These are phyloP conservation scores for Hypoxylon fragiforme DNA, from an alignment of 495 filamentous ascomycete species.

Conservation along the genomic window DNA sequence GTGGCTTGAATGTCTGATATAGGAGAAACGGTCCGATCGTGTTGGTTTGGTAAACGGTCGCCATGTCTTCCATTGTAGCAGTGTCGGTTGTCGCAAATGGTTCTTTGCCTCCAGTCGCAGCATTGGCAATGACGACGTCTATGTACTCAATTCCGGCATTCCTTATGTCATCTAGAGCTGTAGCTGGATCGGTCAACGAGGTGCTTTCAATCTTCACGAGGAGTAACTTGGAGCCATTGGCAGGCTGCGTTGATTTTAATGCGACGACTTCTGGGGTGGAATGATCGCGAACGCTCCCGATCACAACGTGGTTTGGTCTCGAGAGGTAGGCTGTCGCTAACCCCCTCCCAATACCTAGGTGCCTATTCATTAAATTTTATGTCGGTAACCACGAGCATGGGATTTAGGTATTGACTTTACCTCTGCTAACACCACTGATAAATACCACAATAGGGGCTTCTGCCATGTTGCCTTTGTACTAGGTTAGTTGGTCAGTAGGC, in stretches of 20 bases:
- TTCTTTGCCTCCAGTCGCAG: slow-evolving; percentile 35
- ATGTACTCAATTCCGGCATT: slow-evolving; percentile 44
- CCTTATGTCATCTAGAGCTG: slow-evolving; percentile 30
- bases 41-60: slow-evolving; percentile 46
- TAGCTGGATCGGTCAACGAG: slow-evolving; percentile 20
- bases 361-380: neutral
- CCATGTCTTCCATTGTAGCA: slow-evolving; percentile 34
- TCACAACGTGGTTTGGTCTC: slow-evolving; percentile 28
- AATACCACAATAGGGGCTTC: slow-evolving; percentile 15
- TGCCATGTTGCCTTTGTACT: no score
- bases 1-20: slow-evolving; percentile 47
- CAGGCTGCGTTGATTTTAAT: slow-evolving; percentile 18
- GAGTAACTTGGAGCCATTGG: slow-evolving; percentile 30
- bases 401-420: slow-evolving; percentile 1
- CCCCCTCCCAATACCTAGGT: slow-evolving; percentile 27
- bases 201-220: slow-evolving; percentile 34
- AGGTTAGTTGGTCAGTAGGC: no score
- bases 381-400: neutral
- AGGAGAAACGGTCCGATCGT: slow-evolving; percentile 43
- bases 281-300: slow-evolving; percentile 28
- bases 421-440: slow-evolving; percentile 23
- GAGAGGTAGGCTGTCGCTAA: slow-evolving; percentile 26
- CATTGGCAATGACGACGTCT: slow-evolving; percentile 50
- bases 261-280: slow-evolving; percentile 4
- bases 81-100: slow-evolving; percentile 22